Conservation (phyloP, 495 filamentous ascomycete species). For the Daldinia childiae region DNA sequence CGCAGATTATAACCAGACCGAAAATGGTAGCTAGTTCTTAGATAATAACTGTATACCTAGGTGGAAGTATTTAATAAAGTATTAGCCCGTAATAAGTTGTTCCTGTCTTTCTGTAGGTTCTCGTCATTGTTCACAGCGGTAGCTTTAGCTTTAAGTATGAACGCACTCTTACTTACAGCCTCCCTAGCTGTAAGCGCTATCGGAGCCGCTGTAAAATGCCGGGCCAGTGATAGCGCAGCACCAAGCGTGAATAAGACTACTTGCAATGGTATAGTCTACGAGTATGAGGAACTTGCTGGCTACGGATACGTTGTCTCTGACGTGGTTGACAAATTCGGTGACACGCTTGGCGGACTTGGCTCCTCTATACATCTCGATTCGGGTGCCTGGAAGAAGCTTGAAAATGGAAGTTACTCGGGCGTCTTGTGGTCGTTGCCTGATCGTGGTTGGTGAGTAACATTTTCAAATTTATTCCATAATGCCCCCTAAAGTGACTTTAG, state of each 20-base stretch:
- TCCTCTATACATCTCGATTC: conserved; percentile 72
- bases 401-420: conserved; percentile 67
- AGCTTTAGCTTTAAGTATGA: conserved; percentile 16
- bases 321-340: conserved; percentile 73
- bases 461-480: neutral
- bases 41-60: conserved; percentile 1
- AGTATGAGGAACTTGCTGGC: conserved; percentile 75
- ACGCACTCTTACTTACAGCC: conserved; percentile 14
- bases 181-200: conserved; percentile 19
- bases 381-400: conserved; percentile 68
- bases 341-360: conserved; percentile 76
- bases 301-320: conserved; percentile 71
- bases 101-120: neutral
- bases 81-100: neutral
- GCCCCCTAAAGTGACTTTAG: neutral
- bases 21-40: conserved; percentile 3
- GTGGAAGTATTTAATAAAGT: conserved; percentile 3
- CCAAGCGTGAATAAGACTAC: conserved; percentile 40
- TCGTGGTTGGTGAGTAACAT: conserved; percentile 67
- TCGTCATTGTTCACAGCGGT: neutral
- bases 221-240: neutral
- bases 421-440: conserved; percentile 74
- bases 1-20: neutral
- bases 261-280: conserved; percentile 72
- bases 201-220: conserved; percentile 17